A percentile compares a stretch with the other conserved stretches of the same genome.
phyloP scores from a whole-genome alignment of 176 grass and related monocot species.

The Secale cereale region DNA sequence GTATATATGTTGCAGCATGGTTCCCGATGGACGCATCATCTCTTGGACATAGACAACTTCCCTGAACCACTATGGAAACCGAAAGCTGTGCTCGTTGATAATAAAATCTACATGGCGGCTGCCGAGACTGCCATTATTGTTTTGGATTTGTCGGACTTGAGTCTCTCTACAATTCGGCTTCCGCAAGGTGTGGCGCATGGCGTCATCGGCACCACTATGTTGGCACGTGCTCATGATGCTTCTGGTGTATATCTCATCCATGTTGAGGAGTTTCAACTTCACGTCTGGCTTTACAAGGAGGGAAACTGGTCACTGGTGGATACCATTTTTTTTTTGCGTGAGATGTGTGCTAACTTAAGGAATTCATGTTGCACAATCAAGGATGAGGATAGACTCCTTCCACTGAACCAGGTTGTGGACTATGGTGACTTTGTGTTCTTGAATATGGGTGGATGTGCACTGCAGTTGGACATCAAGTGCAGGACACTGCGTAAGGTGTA shows the following conservation, averaged over 20 bases:
- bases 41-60: neutral
- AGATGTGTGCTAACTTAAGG: neutral
- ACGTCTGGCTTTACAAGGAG: neutral
- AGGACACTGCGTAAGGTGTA: neutral
- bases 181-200: neutral
- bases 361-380: neutral
- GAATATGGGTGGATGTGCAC: neutral
- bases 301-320: neutral
- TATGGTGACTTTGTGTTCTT: neutral
- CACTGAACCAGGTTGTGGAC: neutral
- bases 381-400: neutral
- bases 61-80: accelerated
- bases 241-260: neutral
- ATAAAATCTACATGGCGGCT: neutral
- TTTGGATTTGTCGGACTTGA: neutral
- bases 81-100: neutral
- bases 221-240: neutral
- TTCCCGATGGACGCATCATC: neutral
- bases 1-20: neutral
- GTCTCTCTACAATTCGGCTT: neutral
- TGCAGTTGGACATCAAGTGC: neutral
- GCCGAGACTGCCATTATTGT: neutral
- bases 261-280: neutral
- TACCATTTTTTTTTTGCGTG: neutral
- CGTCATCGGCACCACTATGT: neutral